A percentile compares a stretch with the other conserved stretches of the same genome.
phyloP scores from a whole-genome alignment of 2,329 filamentous ascomycete genomes.

The Alternaria alternata region DNA sequence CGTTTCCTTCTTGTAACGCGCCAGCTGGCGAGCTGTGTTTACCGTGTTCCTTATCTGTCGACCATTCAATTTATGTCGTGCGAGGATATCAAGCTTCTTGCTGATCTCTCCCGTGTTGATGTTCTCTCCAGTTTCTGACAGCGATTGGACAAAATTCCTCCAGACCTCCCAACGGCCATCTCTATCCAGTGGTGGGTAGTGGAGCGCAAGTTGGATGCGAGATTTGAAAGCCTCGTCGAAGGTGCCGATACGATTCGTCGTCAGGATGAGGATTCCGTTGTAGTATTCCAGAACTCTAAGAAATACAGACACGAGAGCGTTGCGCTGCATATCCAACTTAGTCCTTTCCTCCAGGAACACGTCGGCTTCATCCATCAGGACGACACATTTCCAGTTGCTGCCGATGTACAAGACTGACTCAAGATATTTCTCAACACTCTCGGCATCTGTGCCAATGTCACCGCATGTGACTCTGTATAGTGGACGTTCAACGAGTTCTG shows the following conservation, averaged over 20 bases:
- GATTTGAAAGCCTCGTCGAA: constrained; percentile 53
- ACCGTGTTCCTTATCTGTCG: not conserved
- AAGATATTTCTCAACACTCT: constrained; percentile 15
- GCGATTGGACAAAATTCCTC: not conserved
- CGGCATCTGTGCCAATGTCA: no score
- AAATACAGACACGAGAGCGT: constrained; percentile 32
- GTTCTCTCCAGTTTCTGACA: not conserved
- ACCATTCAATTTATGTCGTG: not conserved
- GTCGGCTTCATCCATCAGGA: constrained; percentile 52
- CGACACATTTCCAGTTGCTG: constrained; percentile 56
- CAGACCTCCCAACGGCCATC: not conserved
- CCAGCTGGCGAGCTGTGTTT: not conserved
- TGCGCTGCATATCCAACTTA: constrained; percentile 22
- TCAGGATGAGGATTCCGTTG: constrained; percentile 55
- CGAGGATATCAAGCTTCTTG: not conserved
- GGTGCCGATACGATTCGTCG: constrained; percentile 50
- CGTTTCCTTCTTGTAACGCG: not conserved
- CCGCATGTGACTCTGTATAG: no score
- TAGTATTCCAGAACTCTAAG: constrained; percentile 54
- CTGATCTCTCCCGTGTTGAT: not conserved
- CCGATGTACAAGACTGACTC: not conserved
- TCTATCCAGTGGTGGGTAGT: not conserved
- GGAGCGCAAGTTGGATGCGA: constrained; percentile 20
- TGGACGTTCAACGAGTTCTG: no score
- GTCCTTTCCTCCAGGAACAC: constrained; percentile 63